Percentiles rank a stretch among this genome's conserved stretches.
phyloP scores from a whole-genome alignment of 768 basidiomycete species.

The Leucocoprinus leucothites region DNA sequence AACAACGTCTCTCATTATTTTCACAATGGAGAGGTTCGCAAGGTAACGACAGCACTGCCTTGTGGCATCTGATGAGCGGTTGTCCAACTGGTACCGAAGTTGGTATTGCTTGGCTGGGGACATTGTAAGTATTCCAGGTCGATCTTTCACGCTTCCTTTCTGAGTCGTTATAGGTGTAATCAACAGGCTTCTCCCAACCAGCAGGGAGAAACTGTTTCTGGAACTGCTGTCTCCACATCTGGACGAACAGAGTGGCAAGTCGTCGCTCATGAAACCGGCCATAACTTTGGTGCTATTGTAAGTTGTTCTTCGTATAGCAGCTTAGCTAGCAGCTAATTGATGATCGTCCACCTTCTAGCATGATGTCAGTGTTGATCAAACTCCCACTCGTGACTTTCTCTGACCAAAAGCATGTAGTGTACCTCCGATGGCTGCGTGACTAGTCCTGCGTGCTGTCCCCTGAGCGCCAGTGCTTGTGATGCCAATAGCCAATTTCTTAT shows the following conservation, averaged over 20 bases:
- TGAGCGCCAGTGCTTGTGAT: conserved; percentile 55
- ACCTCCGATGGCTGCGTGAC: conserved; percentile 54
- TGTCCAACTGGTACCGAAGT: conserved; percentile 80
- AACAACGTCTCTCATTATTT: conserved; percentile 73
- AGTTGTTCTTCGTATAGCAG: conserved; percentile 26
- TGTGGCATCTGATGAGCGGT: conserved; percentile 89
- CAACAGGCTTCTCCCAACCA: conserved; percentile 42
- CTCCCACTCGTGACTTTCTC: conserved; percentile 3
- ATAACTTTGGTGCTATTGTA: conserved; percentile 89
- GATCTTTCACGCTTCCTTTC: neutral
- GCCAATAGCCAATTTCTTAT: conserved; percentile 74
- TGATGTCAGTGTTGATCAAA: conserved; percentile 38
- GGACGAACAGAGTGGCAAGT: conserved; percentile 82
- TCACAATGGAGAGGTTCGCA: conserved; percentile 78
- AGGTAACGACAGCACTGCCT: conserved; percentile 69
- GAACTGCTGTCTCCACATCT: conserved; percentile 79
- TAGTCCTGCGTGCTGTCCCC: conserved; percentile 65
- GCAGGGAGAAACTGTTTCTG: conserved; percentile 57
- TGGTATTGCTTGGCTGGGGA: conserved; percentile 87
- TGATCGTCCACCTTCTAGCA: conserved; percentile 35
- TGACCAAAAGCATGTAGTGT: conserved; percentile 42
- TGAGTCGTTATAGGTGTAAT: conserved; percentile 44
- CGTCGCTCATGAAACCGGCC: conserved; percentile 78
- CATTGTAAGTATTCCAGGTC: conserved; percentile 43
- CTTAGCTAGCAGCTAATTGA: neutral